These are phyloP conservation scores for Escallonia herrerae DNA, from an alignment of 129 eudicot genomes.

Conservation along the genomic window DNA sequence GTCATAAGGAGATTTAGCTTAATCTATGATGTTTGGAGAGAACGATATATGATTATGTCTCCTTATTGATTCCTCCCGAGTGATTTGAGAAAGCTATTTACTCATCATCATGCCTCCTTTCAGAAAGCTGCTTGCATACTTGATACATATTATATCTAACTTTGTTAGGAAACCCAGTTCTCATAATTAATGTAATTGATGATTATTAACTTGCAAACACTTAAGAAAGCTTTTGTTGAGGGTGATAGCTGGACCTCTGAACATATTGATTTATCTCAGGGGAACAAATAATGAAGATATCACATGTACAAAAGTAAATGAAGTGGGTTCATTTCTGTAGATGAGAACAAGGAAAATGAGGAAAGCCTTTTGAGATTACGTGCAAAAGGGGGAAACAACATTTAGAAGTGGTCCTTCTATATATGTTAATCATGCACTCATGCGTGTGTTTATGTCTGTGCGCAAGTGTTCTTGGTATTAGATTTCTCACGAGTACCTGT, in stretches of 20 bases:
- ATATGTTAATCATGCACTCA: neutral
- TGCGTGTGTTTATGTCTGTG: neutral
- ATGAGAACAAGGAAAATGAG: neutral
- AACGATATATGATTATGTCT: neutral
- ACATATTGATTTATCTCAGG: no score
- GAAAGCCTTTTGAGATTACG: neutral
- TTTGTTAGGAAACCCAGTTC: neutral
- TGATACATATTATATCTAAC: neutral
- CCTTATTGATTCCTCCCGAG: neutral
- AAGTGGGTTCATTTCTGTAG: no score
- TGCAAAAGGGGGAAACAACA: neutral
- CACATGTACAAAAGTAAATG: neutral
- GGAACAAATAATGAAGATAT: neutral
- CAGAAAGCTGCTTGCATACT: neutral
- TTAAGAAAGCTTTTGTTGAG: no score
- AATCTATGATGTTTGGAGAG: neutral
- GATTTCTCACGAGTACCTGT: no score
- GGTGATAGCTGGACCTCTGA: no score
- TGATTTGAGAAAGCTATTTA: conserved; percentile 7
- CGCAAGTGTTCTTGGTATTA: no score
- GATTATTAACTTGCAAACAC: no score
- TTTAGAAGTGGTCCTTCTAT: neutral
- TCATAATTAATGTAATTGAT: no score
- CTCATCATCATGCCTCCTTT: conserved; percentile 4
- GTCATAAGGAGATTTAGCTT: neutral